A percentile compares a stretch with the other conserved stretches of the same genome.
Evolutionary conservation across 116 monocot genomes (phyloP).

Genomic region (Thalassia testudinum): DNA sequence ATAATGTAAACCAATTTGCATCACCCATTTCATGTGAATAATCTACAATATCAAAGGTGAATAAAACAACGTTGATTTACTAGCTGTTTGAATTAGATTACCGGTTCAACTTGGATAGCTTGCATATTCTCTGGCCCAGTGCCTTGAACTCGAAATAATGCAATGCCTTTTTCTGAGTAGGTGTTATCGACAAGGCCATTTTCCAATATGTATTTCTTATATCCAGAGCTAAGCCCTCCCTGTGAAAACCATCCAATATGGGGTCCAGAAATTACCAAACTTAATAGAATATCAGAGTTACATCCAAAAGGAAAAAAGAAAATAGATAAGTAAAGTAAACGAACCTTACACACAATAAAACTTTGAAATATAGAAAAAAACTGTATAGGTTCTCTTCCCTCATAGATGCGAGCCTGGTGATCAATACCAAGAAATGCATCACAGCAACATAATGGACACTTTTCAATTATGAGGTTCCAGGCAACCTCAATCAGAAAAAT

Average conservation of each 20-base stretch:
- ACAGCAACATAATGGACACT: background rate
- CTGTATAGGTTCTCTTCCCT: conserved; percentile 87
- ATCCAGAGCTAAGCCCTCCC: conserved; percentile 86
- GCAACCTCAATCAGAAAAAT: background rate
- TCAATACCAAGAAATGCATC: background rate
- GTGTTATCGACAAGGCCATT: conserved; percentile 44
- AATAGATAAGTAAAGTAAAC: background rate
- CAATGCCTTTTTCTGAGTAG: conserved; percentile 56
- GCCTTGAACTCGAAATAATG: conserved; percentile 83
- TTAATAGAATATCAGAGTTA: background rate
- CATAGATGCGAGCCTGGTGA: conserved; percentile 54
- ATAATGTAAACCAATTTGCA: too few relatives aligned
- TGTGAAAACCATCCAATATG: conserved; percentile 5
- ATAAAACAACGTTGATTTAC: too few relatives aligned
- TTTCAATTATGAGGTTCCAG: background rate
- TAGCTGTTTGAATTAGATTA: conserved; percentile 8
- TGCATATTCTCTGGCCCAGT: conserved; percentile 89
- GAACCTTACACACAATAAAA: conserved; percentile 64
- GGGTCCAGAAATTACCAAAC: background rate
- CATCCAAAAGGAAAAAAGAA: background rate
- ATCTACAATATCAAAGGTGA: too few relatives aligned
- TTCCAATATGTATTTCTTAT: conserved; percentile 58
- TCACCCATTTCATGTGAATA: too few relatives aligned
- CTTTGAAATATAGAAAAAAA: conserved; percentile 79
- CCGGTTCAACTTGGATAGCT: conserved; percentile 88